phyloP scores from a whole-genome alignment of 1,139 yeast species.

The Geotrichum bryndzae region DNA sequence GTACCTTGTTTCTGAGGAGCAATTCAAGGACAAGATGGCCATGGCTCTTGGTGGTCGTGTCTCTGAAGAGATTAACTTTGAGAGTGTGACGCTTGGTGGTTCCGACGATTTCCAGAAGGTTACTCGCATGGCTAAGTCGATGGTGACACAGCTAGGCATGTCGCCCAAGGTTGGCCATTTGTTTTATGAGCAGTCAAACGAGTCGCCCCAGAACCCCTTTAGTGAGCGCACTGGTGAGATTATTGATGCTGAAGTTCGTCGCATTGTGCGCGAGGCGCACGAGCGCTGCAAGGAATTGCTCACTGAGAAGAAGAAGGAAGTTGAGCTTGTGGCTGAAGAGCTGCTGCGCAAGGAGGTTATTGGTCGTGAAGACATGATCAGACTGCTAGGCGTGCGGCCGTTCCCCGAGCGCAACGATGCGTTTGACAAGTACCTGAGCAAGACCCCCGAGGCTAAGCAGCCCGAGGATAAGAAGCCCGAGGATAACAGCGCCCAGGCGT shows the following conservation, averaged over 20 bases:
- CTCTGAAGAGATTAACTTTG: slow-evolving; percentile 86
- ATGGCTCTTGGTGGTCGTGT: slow-evolving; percentile 97
- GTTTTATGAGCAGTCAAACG: slow-evolving; percentile 47
- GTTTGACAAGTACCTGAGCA: slow-evolving; percentile 67
- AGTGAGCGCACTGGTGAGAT: slow-evolving; percentile 77
- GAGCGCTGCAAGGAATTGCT: slow-evolving; percentile 60
- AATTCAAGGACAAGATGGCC: slow-evolving; percentile 83
- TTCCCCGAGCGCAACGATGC: slow-evolving; percentile 89
- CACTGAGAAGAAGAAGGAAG: slow-evolving; percentile 63
- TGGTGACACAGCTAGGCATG: slow-evolving; percentile 94
- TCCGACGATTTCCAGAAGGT: slow-evolving; percentile 94
- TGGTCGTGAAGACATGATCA: slow-evolving; percentile 85
- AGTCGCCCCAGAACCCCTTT: slow-evolving; percentile 70
- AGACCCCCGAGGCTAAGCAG: slow-evolving; percentile 16
- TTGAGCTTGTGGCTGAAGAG: slow-evolving; percentile 81
- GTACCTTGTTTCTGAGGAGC: slow-evolving; percentile 68
- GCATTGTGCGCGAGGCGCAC: slow-evolving; percentile 76
- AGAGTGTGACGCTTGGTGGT: slow-evolving; percentile 90
- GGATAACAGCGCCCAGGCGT: not conserved
- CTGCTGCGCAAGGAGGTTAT: slow-evolving; percentile 77
- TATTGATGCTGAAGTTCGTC: slow-evolving; percentile 79
- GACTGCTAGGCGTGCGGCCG: slow-evolving; percentile 82
- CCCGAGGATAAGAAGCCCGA: not conserved
- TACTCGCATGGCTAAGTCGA: slow-evolving; percentile 83
- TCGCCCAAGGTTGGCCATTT: slow-evolving; percentile 77